Conservation (phyloP, 2,329 filamentous ascomycete species). For the Neoscytalidium dimidiatum region DNA sequence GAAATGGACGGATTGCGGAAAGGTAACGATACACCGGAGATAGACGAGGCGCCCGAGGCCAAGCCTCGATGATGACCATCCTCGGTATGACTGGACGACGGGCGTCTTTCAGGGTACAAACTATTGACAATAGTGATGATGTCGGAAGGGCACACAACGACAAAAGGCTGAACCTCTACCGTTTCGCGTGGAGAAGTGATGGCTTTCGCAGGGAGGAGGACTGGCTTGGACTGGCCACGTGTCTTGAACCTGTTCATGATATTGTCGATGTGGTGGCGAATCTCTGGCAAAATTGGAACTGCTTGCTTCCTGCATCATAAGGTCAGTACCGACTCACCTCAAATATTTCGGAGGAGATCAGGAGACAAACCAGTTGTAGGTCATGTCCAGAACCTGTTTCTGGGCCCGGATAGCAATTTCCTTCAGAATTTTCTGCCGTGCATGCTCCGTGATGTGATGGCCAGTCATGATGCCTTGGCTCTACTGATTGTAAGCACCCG, state of each 20-base stretch:
- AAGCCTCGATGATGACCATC: slow-evolving; percentile 48
- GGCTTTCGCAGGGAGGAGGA: slow-evolving; percentile 69
- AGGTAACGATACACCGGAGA: slow-evolving; percentile 49
- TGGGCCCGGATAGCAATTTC: slow-evolving; percentile 81
- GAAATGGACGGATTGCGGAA: slow-evolving; percentile 57
- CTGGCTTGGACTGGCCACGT: slow-evolving; percentile 50
- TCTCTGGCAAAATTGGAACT: slow-evolving; percentile 62
- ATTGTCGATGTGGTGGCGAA: slow-evolving; percentile 70
- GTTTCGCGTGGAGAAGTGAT: slow-evolving; percentile 74
- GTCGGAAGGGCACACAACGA: slow-evolving; percentile 79
- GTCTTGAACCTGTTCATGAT: slow-evolving; percentile 62
- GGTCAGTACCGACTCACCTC: slow-evolving; percentile 23
- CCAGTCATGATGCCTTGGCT: slow-evolving; percentile 71
- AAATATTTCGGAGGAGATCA: slow-evolving; percentile 23
- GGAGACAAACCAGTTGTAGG: slow-evolving; percentile 63
- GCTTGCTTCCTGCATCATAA: slow-evolving; percentile 55
- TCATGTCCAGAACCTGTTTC: slow-evolving; percentile 75
- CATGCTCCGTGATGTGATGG: slow-evolving; percentile 89
- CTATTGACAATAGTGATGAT: slow-evolving; percentile 78
- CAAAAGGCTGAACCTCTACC: slow-evolving; percentile 75
- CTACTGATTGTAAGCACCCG: slow-evolving; percentile 44
- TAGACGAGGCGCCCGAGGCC: slow-evolving; percentile 50
- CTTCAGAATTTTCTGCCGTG: slow-evolving; percentile 71
- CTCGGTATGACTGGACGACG: slow-evolving; percentile 56
- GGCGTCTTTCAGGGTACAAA: slow-evolving; percentile 75